phyloP scores from a whole-genome alignment of 2,329 filamentous ascomycete genomes.

The Annulohypoxylon truncatum region DNA sequence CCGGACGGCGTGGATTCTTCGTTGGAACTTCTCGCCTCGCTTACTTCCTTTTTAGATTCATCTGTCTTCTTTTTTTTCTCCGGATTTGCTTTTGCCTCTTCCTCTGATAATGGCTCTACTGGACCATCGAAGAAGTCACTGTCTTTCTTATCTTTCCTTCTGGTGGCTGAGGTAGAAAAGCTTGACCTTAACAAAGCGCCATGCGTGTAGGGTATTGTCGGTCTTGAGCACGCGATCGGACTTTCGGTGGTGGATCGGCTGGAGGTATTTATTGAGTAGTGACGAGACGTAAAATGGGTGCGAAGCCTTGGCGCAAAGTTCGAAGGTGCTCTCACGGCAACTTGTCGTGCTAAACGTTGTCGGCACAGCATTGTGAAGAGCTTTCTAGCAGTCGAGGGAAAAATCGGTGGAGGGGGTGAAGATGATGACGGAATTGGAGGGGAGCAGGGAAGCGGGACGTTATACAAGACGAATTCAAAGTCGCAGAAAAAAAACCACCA shows the following conservation, averaged over 20 bases:
- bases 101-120: conserved; percentile 63
- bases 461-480: conserved; percentile 4
- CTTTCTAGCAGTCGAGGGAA: conserved; percentile 23
- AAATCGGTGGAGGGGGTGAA: conserved; percentile 33
- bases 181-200: conserved; percentile 38
- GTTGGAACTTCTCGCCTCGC: conserved; percentile 58
- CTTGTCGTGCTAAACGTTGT: conserved; percentile 49
- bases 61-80: conserved; percentile 61
- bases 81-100: conserved; percentile 64
- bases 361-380: conserved; percentile 49
- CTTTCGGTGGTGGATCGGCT: conserved; percentile 33
- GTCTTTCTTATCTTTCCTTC: conserved; percentile 57
- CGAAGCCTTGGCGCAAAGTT: conserved; percentile 42
- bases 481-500: conserved; percentile 1
- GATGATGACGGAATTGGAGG: conserved; percentile 33
- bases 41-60: conserved; percentile 60
- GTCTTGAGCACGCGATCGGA: conserved; percentile 40
- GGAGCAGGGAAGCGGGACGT: neutral
- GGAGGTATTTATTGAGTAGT: conserved; percentile 45
- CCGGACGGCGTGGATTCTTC: conserved; percentile 58
- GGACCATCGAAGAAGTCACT: conserved; percentile 63
- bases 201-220: conserved; percentile 26
- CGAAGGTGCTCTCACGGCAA: conserved; percentile 43
- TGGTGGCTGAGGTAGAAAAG: conserved; percentile 54
- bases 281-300: conserved; percentile 35